Evolutionary conservation across 73 alveolate species (phyloP).

Genomic region (Breviolum minutum): DNA sequence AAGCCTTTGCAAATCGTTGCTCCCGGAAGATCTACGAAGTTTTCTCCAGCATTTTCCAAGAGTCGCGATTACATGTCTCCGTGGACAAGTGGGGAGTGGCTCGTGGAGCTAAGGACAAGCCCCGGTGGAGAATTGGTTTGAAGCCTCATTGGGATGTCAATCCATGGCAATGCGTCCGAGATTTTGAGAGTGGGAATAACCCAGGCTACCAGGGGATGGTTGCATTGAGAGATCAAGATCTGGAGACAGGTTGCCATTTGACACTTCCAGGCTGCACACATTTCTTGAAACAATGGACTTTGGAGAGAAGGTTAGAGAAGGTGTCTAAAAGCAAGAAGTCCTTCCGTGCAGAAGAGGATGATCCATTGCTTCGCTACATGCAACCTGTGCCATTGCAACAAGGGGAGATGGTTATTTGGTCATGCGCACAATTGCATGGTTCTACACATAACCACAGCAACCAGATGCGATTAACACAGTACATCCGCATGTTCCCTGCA

Average conservation of each 20-base stretch:
- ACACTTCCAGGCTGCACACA: constrained; percentile 63
- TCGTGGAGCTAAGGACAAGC: constrained; percentile 58
- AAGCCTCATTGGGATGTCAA: constrained; percentile 82
- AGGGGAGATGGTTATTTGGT: constrained; percentile 89
- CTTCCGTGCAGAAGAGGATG: constrained; percentile 81
- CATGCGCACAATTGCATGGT: constrained; percentile 78
- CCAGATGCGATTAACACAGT: constrained; percentile 84
- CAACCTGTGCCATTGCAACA: constrained; percentile 88
- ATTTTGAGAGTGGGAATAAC: constrained; percentile 23
- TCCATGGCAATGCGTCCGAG: constrained; percentile 79
- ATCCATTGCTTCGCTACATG: constrained; percentile 79
- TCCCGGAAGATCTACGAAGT: constrained; percentile 34
- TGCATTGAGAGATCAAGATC: constrained; percentile 45
- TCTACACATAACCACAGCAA: constrained; percentile 50
- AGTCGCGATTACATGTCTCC: constrained; percentile 67
- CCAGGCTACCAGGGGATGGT: constrained; percentile 89
- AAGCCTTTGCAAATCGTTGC: constrained; percentile 76
- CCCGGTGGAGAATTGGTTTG: constrained; percentile 50
- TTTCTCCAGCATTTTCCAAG: constrained; percentile 15
- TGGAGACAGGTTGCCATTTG: constrained; percentile 81
- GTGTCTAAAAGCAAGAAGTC: constrained; percentile 22
- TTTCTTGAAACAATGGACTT: constrained; percentile 57
- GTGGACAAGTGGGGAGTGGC: constrained; percentile 94
- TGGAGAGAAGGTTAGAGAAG: constrained; percentile 38
- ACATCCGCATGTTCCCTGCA: constrained; percentile 92